Base-by-base conservation (phyloP, 768 basidiomycete genomes). In the Termitomyces sp. region DNA sequence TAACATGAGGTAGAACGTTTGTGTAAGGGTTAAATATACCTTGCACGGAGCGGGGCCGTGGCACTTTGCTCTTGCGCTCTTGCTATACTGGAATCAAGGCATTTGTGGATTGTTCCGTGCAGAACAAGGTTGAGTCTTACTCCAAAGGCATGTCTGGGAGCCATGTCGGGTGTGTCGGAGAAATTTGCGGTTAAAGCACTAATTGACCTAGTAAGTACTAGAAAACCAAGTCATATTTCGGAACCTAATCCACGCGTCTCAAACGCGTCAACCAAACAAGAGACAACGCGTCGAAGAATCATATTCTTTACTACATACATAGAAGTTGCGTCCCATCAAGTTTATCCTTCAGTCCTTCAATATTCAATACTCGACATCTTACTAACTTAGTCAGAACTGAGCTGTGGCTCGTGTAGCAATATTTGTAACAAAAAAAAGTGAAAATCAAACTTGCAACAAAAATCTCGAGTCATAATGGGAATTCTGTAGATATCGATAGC, bases 31-130 rank as follows among this genome's bases (percentile, higher is more conserved):
- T 35, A 23, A 53, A 28, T 58, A 20, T 59, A 77, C 80, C 23
- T 78, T 79, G 70, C 89, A 91, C 4, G 84, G 82, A 3, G 75
- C 64, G 4, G 82, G 79, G 0, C 85, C 87, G 70, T 85, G 83
- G 67, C 89, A 92, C 61, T 83, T 85, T 1, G 87, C 86, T 53
- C 83, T 79, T 2, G 80, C 76, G 61, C 84, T 89, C 73, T 82
- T 88, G 72, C 84, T 87, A 61, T 91, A 92, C 90, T 91, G 63
- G 13, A 58, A 41, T 36, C 41, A 47, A 30, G 6, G 33, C 35
- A 36, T 57, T 35, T 41, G 46, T 35, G 4, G 20, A 14, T 33
- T 40, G 14, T 6, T 56, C 23, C 23, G 23, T 33, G 43, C n/a
- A 36, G 52, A 5, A 23, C 46, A 28, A 13, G 26, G 20, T n/a